phyloP scores from a whole-genome alignment of 1,284 basidiomycete genomes.

The Sanguinoderma infundibulare region DNA sequence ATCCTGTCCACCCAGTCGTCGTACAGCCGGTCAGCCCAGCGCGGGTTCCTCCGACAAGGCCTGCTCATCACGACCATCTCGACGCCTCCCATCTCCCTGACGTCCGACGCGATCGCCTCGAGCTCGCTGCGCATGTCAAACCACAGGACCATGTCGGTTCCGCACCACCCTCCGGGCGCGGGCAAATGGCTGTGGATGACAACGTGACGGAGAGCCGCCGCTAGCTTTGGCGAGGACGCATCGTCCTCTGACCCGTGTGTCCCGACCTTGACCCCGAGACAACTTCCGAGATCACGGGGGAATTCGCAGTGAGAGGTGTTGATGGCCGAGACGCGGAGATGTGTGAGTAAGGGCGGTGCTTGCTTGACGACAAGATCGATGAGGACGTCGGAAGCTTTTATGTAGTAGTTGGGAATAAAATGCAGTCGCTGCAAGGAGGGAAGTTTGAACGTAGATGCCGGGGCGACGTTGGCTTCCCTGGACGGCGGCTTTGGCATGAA shows the following conservation, averaged over 20 bases:
- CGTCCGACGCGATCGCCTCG: background rate
- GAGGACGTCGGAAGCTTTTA: background rate
- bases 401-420: background rate
- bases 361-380: background rate
- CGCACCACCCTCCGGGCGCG: background rate
- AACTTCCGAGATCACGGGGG: background rate
- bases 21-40: background rate
- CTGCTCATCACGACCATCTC: background rate
- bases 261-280: background rate
- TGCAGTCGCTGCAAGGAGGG: conserved; percentile 11
- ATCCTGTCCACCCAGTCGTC: conserved; percentile 10
- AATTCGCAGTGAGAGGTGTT: background rate
- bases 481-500: background rate
- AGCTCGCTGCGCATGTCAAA: background rate
- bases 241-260: background rate
- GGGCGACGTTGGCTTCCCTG: background rate
- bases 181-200: background rate
- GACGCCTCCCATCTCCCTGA: background rate
- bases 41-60: background rate
- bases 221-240: background rate
- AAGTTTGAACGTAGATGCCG: background rate
- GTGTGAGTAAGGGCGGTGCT: background rate
- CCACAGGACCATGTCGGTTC: background rate
- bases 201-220: background rate
- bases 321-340: conserved; percentile 2